Evolutionary conservation across 805 yeast genomes (phyloP).

Genomic region (Brettanomyces anomalus): DNA sequence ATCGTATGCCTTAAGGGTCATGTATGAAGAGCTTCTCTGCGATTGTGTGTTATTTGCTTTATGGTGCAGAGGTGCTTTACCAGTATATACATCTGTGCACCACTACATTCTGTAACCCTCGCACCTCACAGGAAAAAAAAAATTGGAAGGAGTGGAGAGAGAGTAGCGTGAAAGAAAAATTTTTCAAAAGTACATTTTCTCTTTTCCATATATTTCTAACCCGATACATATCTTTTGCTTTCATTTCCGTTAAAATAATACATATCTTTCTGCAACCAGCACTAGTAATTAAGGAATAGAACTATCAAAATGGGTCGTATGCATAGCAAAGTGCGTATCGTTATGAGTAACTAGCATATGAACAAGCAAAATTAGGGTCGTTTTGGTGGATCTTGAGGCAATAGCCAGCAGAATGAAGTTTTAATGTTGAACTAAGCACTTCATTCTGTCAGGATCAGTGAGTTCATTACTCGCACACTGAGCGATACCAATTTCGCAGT

Average conservation of each 20-base stretch:
- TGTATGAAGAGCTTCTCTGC: too few species aligned
- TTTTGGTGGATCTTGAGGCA: conserved; percentile 17
- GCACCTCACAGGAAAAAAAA: too few species aligned
- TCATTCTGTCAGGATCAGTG: background rate
- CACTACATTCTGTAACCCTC: too few species aligned
- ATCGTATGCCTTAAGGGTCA: too few species aligned
- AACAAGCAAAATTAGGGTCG: conserved; percentile 25
- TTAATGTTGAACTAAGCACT: background rate
- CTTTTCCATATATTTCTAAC: background rate
- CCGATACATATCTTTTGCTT: background rate
- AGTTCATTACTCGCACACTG: conserved; percentile 24
- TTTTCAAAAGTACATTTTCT: background rate
- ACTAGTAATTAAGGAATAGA: background rate
- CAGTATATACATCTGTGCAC: too few species aligned
- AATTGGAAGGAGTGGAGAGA: too few species aligned
- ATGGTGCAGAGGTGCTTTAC: too few species aligned
- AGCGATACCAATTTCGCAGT: conserved; percentile 39
- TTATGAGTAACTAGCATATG: conserved; percentile 8
- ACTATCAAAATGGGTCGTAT: conserved; percentile 92
- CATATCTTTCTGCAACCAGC: background rate
- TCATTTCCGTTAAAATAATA: background rate
- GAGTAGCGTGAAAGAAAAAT: background rate
- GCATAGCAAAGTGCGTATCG: conserved; percentile 89
- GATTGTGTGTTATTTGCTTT: too few species aligned
- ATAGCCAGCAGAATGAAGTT: conserved; percentile 3